Base-by-base conservation (phyloP, 805 yeast species). In the Zygosaccharomyces kombuchaensis region DNA sequence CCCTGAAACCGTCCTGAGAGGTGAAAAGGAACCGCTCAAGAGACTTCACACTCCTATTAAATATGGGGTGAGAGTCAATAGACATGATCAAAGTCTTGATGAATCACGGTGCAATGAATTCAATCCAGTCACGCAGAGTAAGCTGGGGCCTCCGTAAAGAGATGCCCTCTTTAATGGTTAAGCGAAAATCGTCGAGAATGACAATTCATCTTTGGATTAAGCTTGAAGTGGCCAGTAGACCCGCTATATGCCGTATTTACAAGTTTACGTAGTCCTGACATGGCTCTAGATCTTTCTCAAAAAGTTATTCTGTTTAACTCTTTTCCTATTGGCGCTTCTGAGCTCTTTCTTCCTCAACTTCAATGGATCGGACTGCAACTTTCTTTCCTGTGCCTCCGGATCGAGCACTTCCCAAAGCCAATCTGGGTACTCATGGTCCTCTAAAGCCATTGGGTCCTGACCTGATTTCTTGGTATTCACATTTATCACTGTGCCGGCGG, bases 401-500 rank as follows among this genome's bases (percentile, higher is more conserved):
- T 90, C 95, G 26, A 89, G 75, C 39, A 87, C 72, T 4, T 76
- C 78, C 98, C 98, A 93, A 43, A 91, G 74, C 99, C 99, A 91
- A 36, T 76, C 86, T 4, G 99, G 99, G 62, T 91, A 91, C 58
- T 90, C 96, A 31, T 72, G 72, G 63, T 93, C 98, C 50, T 84
- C 87, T 44, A 84, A 66, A 1, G 98, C 98, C 4, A 87, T 81
- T 7, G 95, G 88, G 56, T 89, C 96, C 48, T 82, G 80, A n/a
- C 91, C 95, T 30, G 75, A 73, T 60, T 88, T 89, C 60, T 78
- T 78, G 36, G 91, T 75, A 56, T 85, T 84, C 58, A 89, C 68
- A 52, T 83, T 82, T 50, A 86, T 70, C 8, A 76, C 72, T 0
- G 93, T 84, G 49, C 98, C 89, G 42, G 86, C 82, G 54, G 74